Evolutionary conservation across 139 green algal genomes (phyloP).

Genomic region (Edaphochlamys debaryana): DNA sequence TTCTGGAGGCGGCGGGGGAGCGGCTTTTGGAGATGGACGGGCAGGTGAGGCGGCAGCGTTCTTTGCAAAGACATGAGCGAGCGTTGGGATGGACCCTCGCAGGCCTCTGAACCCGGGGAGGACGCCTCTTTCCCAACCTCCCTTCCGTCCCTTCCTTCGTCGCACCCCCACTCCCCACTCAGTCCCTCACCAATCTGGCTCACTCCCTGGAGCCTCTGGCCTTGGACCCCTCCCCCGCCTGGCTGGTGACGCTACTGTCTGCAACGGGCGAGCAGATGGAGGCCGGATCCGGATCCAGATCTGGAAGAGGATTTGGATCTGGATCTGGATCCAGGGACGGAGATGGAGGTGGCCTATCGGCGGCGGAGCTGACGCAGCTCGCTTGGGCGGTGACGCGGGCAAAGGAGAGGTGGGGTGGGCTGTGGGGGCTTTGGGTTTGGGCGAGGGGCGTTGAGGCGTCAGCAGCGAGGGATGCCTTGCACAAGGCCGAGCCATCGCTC

Average conservation of each 20-base stretch:
- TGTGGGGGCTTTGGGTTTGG: background rate
- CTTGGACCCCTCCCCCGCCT: conserved; percentile 10
- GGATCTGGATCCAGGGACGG: background rate
- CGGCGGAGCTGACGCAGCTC: conserved; percentile 32
- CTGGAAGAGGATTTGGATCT: background rate
- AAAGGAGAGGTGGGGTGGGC: background rate
- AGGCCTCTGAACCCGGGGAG: too few species aligned
- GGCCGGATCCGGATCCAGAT: background rate
- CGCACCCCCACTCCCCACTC: background rate
- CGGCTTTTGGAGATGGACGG: conserved; percentile 1
- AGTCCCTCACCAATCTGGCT: conserved; percentile 31
- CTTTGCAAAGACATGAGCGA: too few species aligned
- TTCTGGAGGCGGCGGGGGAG: background rate
- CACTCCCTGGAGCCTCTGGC: conserved; percentile 25
- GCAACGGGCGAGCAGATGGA: background rate
- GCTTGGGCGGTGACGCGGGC: background rate
- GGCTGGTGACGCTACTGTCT: conserved; percentile 1
- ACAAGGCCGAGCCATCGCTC: too few species aligned
- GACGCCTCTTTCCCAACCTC: background rate
- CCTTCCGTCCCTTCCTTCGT: background rate
- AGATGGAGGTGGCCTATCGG: background rate
- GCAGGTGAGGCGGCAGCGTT: background rate
- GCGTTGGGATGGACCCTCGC: too few species aligned
- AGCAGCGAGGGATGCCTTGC: background rate
- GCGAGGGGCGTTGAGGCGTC: background rate